Evolutionary conservation across 768 basidiomycete species (phyloP).

Genomic region (Trichaptum fuscoviolaceum): DNA sequence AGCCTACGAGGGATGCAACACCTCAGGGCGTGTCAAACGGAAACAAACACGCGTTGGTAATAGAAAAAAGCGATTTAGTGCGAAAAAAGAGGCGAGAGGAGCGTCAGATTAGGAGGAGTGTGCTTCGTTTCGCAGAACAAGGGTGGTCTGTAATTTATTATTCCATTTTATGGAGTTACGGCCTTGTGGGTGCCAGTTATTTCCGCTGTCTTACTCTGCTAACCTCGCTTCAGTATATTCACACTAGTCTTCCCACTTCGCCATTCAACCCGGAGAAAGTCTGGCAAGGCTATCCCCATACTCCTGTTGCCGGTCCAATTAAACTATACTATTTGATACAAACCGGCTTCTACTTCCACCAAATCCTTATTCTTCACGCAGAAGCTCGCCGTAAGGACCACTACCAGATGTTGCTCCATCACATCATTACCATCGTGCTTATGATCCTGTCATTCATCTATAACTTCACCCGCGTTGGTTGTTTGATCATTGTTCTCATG

Average conservation of each 20-base stretch:
- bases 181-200: constrained; percentile 60
- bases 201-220: constrained; percentile 11
- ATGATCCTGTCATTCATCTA: constrained; percentile 73
- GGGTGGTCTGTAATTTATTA: constrained; percentile 88
- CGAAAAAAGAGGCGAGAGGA: constrained; percentile 39
- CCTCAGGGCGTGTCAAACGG: constrained; percentile 30
- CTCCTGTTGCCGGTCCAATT: constrained; percentile 68
- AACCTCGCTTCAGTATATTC: constrained; percentile 62
- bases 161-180: constrained; percentile 66
- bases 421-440: constrained; percentile 80
- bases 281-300: constrained; percentile 82
- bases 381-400: constrained; percentile 93
- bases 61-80: constrained; percentile 17
- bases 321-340: constrained; percentile 90
- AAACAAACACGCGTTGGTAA: constrained; percentile 27
- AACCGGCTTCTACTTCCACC: constrained; percentile 86
- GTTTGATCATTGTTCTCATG: constrained; percentile 87
- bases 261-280: constrained; percentile 58
- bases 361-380: constrained; percentile 86
- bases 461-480: constrained; percentile 87
- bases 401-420: constrained; percentile 94
- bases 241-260: constrained; percentile 62
- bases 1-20: constrained; percentile 21
- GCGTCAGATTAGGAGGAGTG: constrained; percentile 60
- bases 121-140: constrained; percentile 91